Base-by-base conservation (phyloP, 768 basidiomycete genomes). In the Fomitopsis pulvina region DNA sequence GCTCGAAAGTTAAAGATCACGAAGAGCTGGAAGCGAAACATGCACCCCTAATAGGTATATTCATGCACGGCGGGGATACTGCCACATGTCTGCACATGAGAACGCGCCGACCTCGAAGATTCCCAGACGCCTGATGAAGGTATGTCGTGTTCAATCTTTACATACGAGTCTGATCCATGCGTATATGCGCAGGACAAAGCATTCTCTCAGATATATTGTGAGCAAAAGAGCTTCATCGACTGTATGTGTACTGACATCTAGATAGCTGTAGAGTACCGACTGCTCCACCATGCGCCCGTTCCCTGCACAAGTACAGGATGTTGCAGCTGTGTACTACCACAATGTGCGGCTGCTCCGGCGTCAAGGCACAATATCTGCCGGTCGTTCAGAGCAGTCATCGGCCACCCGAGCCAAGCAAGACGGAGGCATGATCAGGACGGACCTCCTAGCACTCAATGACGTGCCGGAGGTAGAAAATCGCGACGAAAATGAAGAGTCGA, bases 51-150 rank as follows among this genome's bases (percentile, higher is more conserved):
- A 66, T 78, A 29, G 76, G 76, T 2, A 66, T 78, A 14, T 79
- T 74, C 62, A 66, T 78, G 60, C 78, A 79, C 45, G 77, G 78
- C 20, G 77, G 78, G 78, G 76, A 12, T 79, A 77, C 50, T 77
- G 74, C 54, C 78, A 79, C 52, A 77, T 78, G 75, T 78, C 77
- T 21, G 78, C 75, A 0, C 76, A 78, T 47, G 78, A 79, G 57
- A 63, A 59, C 7, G 65, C 73, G 29, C 56, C 70, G 20, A 75
- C 77, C 3, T 78, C 75, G 2, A 65, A 71, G 45, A 73, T 80
- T 42, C 77, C 77, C 10, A 63, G 74, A 24, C 65, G 72, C 18
- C 54, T 78, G 5, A 68, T 76, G 38, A 66, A 72, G 62, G 77
- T 72, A 44, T 2, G 59, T n/a, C n/a, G 39, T 9, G 20, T 21